phyloP scores from a whole-genome alignment of 2,329 filamentous ascomycete species.

The Camillea tinctor region DNA sequence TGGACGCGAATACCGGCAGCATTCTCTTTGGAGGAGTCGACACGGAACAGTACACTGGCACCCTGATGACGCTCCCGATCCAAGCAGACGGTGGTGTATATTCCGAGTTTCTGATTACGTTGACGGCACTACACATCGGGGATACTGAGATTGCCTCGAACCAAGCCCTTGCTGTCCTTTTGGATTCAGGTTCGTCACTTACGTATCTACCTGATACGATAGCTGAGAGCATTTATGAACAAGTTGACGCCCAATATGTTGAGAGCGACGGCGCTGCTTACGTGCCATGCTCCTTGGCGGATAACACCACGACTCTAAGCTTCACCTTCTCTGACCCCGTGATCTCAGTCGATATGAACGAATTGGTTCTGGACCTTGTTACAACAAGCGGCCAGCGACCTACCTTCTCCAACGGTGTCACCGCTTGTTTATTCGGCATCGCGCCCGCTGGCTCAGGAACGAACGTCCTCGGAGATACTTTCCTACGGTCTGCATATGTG shows the following conservation, averaged over 20 bases:
- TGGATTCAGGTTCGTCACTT: conserved; percentile 69
- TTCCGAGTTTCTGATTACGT: conserved; percentile 66
- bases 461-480: conserved; percentile 71
- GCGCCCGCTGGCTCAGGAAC: conserved; percentile 54
- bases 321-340: conserved; percentile 55
- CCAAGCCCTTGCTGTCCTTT: conserved; percentile 60
- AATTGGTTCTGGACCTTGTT: conserved; percentile 57
- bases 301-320: conserved; percentile 41
- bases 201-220: conserved; percentile 62
- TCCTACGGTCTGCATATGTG: conserved; percentile 71
- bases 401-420: conserved; percentile 50
- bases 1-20: conserved; percentile 62
- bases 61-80: conserved; percentile 66
- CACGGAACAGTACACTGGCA: conserved; percentile 60
- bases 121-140: conserved; percentile 57
- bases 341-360: conserved; percentile 56
- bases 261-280: conserved; percentile 53
- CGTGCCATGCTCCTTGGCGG: conserved; percentile 56
- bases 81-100: conserved; percentile 52
- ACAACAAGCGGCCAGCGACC: conserved; percentile 46
- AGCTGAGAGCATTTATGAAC: conserved; percentile 44
- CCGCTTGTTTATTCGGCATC: conserved; percentile 67
- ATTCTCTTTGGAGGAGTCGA: conserved; percentile 78
- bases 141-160: conserved; percentile 41
- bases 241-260: conserved; percentile 50